Evolutionary conservation across 306 rosid species (phyloP), one percentile per base, ranked within the genome.

Genomic region (Macrotyloma uniflorum): DNA sequence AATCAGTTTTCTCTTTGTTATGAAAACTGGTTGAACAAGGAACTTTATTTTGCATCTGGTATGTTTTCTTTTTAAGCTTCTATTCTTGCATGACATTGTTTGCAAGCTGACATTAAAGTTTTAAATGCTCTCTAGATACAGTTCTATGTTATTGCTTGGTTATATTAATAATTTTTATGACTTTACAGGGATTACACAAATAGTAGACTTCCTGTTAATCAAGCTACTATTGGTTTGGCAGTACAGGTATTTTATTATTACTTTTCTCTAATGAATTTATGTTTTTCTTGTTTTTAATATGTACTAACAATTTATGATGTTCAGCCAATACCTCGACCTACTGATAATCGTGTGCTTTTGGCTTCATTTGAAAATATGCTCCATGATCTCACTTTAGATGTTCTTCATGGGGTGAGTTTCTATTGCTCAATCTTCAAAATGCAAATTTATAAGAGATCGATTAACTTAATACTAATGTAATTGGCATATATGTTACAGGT

Each of bases 281-380:
- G 30, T 28, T 42, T 30, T 42, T 40, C 54, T 22, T 42, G 43
- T 63, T 72, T 42, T 65, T 65, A 55, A 59, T 63, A 45, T 58
- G 5, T 35, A 18, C 87, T 91, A 67, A 93, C 69, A 15, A 45
- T 22, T 36, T 68, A 67, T 82, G 40, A 32, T 77, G 63, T 66
- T 69, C 93, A 93, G 95, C 87, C 83, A 80, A 96, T 91, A 63
- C 87, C 81, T 1, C 35, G 2, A 26, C 18, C 38, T 23, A 5
- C 33, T 5, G 97, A 91, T 84, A 91, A 94, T 86, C 91, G 91
- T 74, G 97, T 93, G 46, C 97, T 93, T 80, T 91, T 90, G 67
- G 98, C 97, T 55, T 88, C 94, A 63, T 91, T 93, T 72, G 93
- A 89, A 76, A 93, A 93, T 83, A 87, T 93, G 97, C 95, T 88